These are phyloP conservation scores for Dispira simplex DNA, from an alignment of 192 early-diverging fungal species.

Conservation along the genomic window DNA sequence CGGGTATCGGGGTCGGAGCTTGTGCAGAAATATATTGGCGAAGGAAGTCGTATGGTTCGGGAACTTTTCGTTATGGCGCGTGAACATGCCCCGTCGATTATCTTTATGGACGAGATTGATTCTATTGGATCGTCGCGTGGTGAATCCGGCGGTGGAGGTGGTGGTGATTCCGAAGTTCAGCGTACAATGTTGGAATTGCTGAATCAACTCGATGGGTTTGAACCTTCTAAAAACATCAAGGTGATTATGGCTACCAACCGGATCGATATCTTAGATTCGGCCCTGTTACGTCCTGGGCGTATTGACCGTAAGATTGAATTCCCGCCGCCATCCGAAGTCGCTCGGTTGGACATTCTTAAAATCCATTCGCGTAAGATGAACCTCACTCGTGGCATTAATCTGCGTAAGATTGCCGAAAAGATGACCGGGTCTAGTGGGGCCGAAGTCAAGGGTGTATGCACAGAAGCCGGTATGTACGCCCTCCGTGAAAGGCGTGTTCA, in stretches of 20 bases:
- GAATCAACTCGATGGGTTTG: conserved; percentile 83
- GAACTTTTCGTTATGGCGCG: conserved; percentile 85
- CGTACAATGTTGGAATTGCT: conserved; percentile 82
- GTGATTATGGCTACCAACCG: conserved; percentile 89
- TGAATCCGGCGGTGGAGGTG: conserved; percentile 46
- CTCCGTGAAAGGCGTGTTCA: conserved; percentile 92
- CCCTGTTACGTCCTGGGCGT: conserved; percentile 72
- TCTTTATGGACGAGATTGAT: conserved; percentile 90
- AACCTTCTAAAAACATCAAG: conserved; percentile 85
- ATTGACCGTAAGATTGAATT: conserved; percentile 89
- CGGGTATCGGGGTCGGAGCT: conserved; percentile 82
- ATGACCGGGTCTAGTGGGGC: conserved; percentile 77
- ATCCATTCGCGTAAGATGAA: conserved; percentile 90
- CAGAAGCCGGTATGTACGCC: conserved; percentile 83
- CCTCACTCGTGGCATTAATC: conserved; percentile 75
- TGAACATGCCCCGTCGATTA: conserved; percentile 82
- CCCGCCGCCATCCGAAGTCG: conserved; percentile 72
- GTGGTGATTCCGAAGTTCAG: conserved; percentile 82
- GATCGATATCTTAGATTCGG: conserved; percentile 81
- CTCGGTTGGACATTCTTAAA: conserved; percentile 75
- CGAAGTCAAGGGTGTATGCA: conserved; percentile 80
- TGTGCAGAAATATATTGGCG: conserved; percentile 88
- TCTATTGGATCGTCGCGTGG: conserved; percentile 78
- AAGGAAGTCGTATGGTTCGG: conserved; percentile 81
- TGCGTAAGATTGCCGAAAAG: conserved; percentile 79